Evolutionary conservation across 257 asterid genomes (phyloP).

Genomic region (Rhazya stricta): DNA sequence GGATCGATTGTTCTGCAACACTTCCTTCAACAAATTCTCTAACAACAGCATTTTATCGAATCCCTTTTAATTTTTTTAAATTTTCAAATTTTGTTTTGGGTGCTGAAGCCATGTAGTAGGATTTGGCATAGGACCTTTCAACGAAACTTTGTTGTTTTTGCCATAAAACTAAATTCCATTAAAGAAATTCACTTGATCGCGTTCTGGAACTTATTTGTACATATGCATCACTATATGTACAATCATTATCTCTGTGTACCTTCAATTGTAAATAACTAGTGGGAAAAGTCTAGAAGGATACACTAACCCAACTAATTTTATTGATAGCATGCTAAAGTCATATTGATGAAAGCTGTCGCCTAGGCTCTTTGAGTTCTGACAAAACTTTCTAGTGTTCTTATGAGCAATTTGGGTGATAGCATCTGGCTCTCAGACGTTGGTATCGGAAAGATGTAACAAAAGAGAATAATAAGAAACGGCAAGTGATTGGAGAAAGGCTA

Average conservation of each 20-base stretch:
- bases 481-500: neutral
- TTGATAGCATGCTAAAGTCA: neutral
- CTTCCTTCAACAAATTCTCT: neutral
- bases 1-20: neutral
- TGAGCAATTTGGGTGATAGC: neutral
- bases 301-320: neutral
- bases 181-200: neutral
- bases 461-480: neutral
- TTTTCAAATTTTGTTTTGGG: too few species aligned
- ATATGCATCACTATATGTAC: neutral
- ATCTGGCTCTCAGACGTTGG: neutral
- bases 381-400: neutral
- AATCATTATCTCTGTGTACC: neutral
- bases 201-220: too few species aligned
- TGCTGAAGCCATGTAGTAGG: neutral
- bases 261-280: neutral
- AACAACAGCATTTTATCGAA: too few species aligned
- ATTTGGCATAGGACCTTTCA: neutral
- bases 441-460: neutral
- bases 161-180: neutral
- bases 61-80: neutral
- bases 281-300: neutral
- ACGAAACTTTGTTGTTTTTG: neutral
- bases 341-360: neutral
- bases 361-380: neutral